phyloP scores from a whole-genome alignment of 2,329 filamentous ascomycete species.

The Hymenoscyphus scutula region DNA sequence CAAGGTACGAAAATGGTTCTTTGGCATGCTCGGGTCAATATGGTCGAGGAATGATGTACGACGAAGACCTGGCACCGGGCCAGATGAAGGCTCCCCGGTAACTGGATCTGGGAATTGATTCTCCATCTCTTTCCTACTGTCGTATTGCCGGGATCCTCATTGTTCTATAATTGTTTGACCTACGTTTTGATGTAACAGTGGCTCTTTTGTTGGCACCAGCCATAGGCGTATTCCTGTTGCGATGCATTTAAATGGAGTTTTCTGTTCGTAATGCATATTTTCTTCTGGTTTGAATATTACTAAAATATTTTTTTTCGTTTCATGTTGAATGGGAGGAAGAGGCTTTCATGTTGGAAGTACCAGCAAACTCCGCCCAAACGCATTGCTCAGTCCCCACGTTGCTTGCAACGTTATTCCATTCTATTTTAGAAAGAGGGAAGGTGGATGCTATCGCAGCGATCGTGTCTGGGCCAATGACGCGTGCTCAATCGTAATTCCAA shows the following conservation, averaged over 20 bases:
- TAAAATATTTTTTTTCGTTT: background rate
- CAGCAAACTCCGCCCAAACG: background rate
- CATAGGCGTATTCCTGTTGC: background rate
- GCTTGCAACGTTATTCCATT: background rate
- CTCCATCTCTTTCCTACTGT: background rate
- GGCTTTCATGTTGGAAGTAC: background rate
- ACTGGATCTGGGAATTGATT: conserved; percentile 14
- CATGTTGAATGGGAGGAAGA: background rate
- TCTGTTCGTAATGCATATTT: background rate
- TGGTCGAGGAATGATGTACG: conserved; percentile 32
- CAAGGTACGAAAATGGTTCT: conserved; percentile 43
- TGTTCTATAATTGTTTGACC: background rate
- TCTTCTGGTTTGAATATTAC: background rate
- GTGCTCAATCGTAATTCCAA: too few relatives aligned
- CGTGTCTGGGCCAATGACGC: too few relatives aligned
- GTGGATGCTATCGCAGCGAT: too few relatives aligned
- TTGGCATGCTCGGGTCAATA: conserved; percentile 38
- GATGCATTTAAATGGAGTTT: background rate
- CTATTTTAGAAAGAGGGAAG: background rate
- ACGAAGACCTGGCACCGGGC: conserved; percentile 10
- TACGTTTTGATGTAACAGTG: background rate
- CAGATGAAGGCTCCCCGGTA: conserved; percentile 25
- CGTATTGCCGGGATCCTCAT: background rate
- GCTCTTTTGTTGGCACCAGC: background rate
- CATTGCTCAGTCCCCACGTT: background rate